Evolutionary conservation across 208 protist genomes (phyloP), one percentile per base, ranked within the genome.

Genomic region (Wallacemonas sp.): DNA sequence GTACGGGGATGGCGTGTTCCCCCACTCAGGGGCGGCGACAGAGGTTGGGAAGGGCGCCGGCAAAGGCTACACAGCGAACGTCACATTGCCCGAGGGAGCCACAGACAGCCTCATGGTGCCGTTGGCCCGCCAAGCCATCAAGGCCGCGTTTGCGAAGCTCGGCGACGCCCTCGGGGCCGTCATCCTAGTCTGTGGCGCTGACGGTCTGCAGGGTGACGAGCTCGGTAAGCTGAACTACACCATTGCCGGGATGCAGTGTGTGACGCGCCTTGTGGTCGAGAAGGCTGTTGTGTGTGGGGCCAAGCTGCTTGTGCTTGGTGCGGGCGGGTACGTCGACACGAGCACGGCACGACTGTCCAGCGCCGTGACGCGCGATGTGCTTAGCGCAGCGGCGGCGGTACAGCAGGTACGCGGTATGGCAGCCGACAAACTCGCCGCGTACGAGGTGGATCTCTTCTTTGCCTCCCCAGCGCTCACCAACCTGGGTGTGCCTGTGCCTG

Each of bases 181-280:
- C 62, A 92, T 99, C 6, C 69, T 99, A 10, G 97, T 99, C 59
- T 99, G 97, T 75, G 98, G 98, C 15, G 92, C 97, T 0, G 98
- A 99, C 79, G 95, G 88, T 10, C 72, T 99, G 0, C 78, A 82
- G n/a, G 94, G 96, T 12, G 98, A 99, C 71, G 85, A 94, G 9
- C 60, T 98, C 1, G 97, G 97, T 15, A 78, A 66, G 36, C 97
- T 99, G 57, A 99, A 99, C 73, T 69, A 99, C 24, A 68, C 66
- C 41, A 53, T 87, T 33, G 81, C 63, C 19, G 81, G 75, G 4
- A 30, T 78, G 21, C 77, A 83, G 66, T 66, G 30, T 24, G 71
- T 87, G 17, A 41, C 76, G 52, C 61, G 76, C 10, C 22, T 67
- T 15, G 57, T 87, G 19, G 46, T 87, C 9, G 66, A 59, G 19